These are phyloP conservation scores for Pleurotus tuber-regium DNA, from an alignment of 768 basidiomycete species.

Conservation along the genomic window DNA sequence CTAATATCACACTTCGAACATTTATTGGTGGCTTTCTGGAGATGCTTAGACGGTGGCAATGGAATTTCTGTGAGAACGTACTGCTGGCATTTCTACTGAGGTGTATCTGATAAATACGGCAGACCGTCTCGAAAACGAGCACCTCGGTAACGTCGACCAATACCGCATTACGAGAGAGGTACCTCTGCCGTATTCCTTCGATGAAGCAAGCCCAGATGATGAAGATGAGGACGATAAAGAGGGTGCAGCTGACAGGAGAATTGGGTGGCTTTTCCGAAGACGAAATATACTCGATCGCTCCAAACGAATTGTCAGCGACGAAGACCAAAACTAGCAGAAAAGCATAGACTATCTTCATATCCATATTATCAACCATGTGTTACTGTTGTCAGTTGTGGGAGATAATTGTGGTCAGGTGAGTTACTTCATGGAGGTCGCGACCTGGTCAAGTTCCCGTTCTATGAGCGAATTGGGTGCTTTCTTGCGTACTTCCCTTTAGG, in stretches of 20 bases:
- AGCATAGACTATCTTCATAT: not conserved
- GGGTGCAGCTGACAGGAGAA: not conserved
- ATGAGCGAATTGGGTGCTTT: constrained; percentile 81
- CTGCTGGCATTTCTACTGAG: constrained; percentile 1
- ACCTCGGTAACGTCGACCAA: constrained; percentile 90
- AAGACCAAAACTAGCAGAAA: not conserved
- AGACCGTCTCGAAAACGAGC: constrained; percentile 89
- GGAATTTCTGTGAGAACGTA: constrained; percentile 80
- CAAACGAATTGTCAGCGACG: not conserved
- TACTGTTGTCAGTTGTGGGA: not conserved
- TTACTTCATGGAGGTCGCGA: constrained; percentile 67
- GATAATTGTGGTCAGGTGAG: not conserved
- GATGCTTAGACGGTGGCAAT: constrained; percentile 77
- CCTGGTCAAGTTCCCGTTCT: constrained; percentile 70
- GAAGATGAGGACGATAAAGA: constrained; percentile 40
- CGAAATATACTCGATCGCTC: not conserved
- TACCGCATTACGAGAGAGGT: constrained; percentile 87
- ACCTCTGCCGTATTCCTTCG: constrained; percentile 73
- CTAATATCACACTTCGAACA: constrained; percentile 49
- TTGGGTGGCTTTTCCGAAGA: not conserved
- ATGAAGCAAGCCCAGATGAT: constrained; percentile 47
- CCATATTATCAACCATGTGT: not conserved
- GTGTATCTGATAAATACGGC: constrained; percentile 53
- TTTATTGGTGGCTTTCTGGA: constrained; percentile 75
- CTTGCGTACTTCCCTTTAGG: constrained; percentile 61